Base-by-base conservation (phyloP, 148 eudicot genomes). In the Rhododendron griersonianum region DNA sequence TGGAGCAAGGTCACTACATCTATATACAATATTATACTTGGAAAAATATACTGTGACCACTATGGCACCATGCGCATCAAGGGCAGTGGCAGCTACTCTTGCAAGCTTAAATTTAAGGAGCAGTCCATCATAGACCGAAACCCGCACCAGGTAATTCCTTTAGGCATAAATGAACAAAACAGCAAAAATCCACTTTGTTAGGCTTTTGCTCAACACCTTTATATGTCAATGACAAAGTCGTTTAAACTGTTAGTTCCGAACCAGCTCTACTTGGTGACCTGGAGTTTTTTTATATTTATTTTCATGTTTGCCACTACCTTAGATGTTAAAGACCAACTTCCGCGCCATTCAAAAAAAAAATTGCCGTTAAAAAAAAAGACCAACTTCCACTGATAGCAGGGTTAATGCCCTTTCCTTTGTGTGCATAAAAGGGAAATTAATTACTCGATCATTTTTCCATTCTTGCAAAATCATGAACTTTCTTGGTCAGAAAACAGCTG, bases 1-100 rank as follows among this genome's bases (percentile, higher is more conserved):
- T 95, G 98, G 98, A 94, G 97, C 92, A 95, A 96, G 91, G 99
- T 95, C 88, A 96, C 98, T 44, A 96, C 99, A 48, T 96, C 99
- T 45, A 94, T 96, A 85, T 96, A 96, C 92, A 96, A 96, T 89
- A 96, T 96, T 41, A 96, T 96, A 83, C 89, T 96, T 59, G 99
- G 99, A 83, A 96, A 95, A 93, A 96, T 96, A 79, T 96, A 96
- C 47, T 96, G 99, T 84, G 99, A 96, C 84, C 99, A 96, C 86
- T 96, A 94, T 76, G 99, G 99, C 77, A 95, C 99, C 84, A 95
- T 96, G 99, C 95, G 99, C 79, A 95, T 96, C 87, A 94, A 91
- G 83, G 99, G 99, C 84, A 96, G 99, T 89, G 98, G 96, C 84
- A 93, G 86, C 39, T 96, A 96, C 87, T 95, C 99, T 65, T 96